Base-by-base conservation (phyloP, 768 basidiomycete species). In the Pholiota molesta region DNA sequence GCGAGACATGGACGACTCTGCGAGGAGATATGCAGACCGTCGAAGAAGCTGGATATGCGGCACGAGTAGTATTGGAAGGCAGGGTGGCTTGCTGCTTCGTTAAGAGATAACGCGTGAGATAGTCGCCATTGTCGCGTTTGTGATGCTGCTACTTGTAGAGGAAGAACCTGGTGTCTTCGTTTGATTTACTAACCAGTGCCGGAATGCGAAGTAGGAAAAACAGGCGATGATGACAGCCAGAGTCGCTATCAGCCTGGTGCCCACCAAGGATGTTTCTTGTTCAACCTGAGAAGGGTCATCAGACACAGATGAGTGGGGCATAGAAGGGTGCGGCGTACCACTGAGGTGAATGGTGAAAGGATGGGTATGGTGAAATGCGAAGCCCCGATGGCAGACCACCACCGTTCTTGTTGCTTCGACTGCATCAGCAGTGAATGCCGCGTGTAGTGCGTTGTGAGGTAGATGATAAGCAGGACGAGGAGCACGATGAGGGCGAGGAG, bases 301-400 rank as follows among this genome's bases (percentile, higher is more conserved):
- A 9, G 1, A 17, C 11, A 31, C 17, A 64, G 21, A 31, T 35
- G 45, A 28, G 3, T 23, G 23, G n/a, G n/a, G 52, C 7, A 10
- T 21, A 31, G 35, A 51, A 23, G 10, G 37, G 58, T 2, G 4
- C n/a, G n/a, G 76, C 83, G 59, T 62, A 92, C 90, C 69, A 92
- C 91, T 10, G 89, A 91, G 2, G 89, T 83, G 66, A 92, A 92
- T 0, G 90, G 91, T 0, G 91, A 92, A 17, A 92, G 71, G 3
- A 92, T 86, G 4, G 91, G 90, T 23, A 92, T 88, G 0, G 90
- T 92, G 70, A 91, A 91, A 69, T 91, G 91, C 1, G 82, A 77
- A 0, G 87, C 75, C 5, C 75, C 66, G 44, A 71, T 68, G 3
- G 64, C 63, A n/a, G 69, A 66, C 74, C 76, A 74, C 65, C 72